Evolutionary conservation across 306 rosid species (phyloP), one percentile per base, ranked within the genome.

Genomic region (Quercus robur): DNA sequence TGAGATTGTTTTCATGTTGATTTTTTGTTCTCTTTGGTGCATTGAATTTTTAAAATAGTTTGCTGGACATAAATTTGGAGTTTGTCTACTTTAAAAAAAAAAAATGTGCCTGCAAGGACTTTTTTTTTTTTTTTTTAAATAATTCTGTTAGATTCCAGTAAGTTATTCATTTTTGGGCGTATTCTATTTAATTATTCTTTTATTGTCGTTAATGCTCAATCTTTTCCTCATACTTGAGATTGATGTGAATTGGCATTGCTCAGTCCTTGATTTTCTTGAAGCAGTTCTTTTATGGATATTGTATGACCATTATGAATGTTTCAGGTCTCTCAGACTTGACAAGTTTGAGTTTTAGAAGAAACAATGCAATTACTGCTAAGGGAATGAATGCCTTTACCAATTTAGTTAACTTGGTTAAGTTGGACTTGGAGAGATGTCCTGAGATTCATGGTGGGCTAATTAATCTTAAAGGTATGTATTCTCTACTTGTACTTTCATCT

Each of bases 341-440:
- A 67, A 90, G 85, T 84, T 82, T 95, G 84, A 95, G 97, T 88
- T 89, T 95, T 84, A 87, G 88, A 89, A 88, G 94, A 89, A 95
- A 93, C 88, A 84, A 76, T 82, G 87, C 85, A 79, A 91, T 95
- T 74, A 90, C 99, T 75, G 87, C 97, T 77, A 84, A 89, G 81
- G 98, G 99, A 75, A 93, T 95, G 95, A 87, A 83, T 74, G 81
- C 81, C 77, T 84, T 95, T 72, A 81, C 93, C 70, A 75, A 88
- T 78, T 87, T 93, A 75, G 88, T 84, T 46, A 88, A 88, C 83
- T 78, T 95, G 94, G 87, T 86, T 86, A 88, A 90, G 88, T 88
- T 95, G 96, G 99, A 95, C 85, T 76, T 93, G 83, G 98, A 93
- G 90, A 93, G 92, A 89, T 95, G 98, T 80, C 96, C 97, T 76